Base-by-base conservation (phyloP, 257 asterid species). In the Solanum ossicruentum region DNA sequence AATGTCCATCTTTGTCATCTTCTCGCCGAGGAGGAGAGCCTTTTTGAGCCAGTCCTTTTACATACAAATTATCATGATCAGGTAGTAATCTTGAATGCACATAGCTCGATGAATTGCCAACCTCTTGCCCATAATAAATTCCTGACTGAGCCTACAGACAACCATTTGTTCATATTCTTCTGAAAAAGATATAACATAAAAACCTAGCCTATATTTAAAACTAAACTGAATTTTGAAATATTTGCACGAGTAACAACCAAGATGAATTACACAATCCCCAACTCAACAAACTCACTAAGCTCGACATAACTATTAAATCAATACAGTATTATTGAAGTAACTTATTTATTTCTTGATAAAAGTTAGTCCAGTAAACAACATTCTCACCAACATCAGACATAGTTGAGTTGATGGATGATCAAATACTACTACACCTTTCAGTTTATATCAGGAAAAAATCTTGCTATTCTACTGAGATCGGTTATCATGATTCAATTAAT, bases 21-120 rank as follows among this genome's bases (percentile, higher is more conserved):
- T 91, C 91, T 87, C 93, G 89, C 91, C 89, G 83, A 18, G 93
- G 93, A 83, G 93, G 93, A 85, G 93, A 91, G 89, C 92, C 90
- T 91, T 89, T 89, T 85, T 91, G 92, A 89, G 92, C 88, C 89
- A 86, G 84, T 79, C 86, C 90, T 87, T 85, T 89, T 67, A 85
- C 79, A 86, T 87, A 88, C 67, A 84, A 84, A 87, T 84, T 86
- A 80, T 89, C 88, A 84, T 86, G 91, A 81, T 89, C 90, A 20
- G 84, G 75, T 81, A 81, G 87, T 83, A 88, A 82, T 70, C 93
- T 88, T 91, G 89, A 49, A 88, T 91, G 93, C 73, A 90, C 92
- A 91, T 85, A 89, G 91, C 91, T 87, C 86, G 93, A 89, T 63
- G 89, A 83, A 87, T 82, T 91, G 84, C 92, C 93, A 88, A 84